Percentiles rank a stretch among this genome's conserved stretches.
Evolutionary conservation across 352 stramenopile species (phyloP).

Genomic region (Lagenidium giganteum): DNA sequence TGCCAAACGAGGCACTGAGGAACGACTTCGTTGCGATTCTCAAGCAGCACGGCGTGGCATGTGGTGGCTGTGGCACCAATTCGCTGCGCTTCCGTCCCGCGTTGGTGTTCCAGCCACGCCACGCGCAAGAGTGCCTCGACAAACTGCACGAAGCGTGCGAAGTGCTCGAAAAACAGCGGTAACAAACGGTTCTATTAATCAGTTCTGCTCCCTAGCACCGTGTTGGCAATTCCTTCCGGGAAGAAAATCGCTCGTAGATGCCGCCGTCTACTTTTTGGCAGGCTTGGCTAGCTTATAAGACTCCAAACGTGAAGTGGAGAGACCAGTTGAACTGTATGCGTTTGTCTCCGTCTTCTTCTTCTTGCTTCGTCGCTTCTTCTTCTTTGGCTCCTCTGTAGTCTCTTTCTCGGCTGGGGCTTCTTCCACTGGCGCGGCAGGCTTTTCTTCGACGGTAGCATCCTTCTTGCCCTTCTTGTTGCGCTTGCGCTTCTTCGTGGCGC

Average conservation of each 20-base stretch:
- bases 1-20: conserved; percentile 51
- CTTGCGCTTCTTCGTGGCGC: conserved; percentile 67
- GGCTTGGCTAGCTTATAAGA: conserved; percentile 80
- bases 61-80: conserved; percentile 58
- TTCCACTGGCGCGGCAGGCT: neutral
- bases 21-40: conserved; percentile 61
- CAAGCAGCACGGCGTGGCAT: conserved; percentile 53
- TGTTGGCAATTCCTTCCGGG: neutral
- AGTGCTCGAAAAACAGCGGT: conserved; percentile 16
- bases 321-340: conserved; percentile 37
- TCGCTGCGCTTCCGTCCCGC: conserved; percentile 75
- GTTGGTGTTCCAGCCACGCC: conserved; percentile 72
- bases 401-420: conserved; percentile 4
- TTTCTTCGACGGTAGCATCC: neutral
- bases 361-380: conserved; percentile 55
- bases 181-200: too few relatives aligned
- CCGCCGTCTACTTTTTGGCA: conserved; percentile 39
- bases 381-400: neutral
- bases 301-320: conserved; percentile 72
- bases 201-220: neutral
- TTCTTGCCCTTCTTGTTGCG: conserved; percentile 59
- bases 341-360: conserved; percentile 52
- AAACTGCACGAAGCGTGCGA: conserved; percentile 60
- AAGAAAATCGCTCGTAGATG: neutral
- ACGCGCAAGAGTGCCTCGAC: conserved; percentile 68